These are phyloP conservation scores for Colletotrichum sp. DNA, from an alignment of 2,329 filamentous ascomycete genomes.

Conservation along the genomic window DNA sequence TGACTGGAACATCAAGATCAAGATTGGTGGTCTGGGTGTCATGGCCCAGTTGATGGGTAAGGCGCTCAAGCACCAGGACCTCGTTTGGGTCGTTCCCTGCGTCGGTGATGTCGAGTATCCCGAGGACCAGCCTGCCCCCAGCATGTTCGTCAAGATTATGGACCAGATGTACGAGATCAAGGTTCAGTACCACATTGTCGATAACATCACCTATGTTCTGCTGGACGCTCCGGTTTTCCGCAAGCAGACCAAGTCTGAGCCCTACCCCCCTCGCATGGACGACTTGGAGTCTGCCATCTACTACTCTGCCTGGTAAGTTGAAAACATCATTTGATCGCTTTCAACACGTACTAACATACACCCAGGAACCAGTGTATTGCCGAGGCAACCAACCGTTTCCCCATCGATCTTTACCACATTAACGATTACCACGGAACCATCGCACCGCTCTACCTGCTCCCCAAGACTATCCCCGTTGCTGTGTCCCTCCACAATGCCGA, in stretches of 20 bases:
- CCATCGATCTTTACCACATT: constrained; percentile 67
- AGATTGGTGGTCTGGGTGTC: constrained; percentile 73
- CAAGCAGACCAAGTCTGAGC: constrained; percentile 65
- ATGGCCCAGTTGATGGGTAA: constrained; percentile 75
- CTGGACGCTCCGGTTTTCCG: constrained; percentile 72
- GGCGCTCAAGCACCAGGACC: constrained; percentile 66
- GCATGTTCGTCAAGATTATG: constrained; percentile 67
- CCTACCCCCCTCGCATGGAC: constrained; percentile 73
- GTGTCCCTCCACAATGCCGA: constrained; percentile 73
- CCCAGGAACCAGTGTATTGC: constrained; percentile 67
- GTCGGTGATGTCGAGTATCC: constrained; percentile 71
- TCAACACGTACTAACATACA: not conserved
- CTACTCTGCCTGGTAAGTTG: constrained; percentile 65
- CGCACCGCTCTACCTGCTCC: constrained; percentile 71
- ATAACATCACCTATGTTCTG: constrained; percentile 72
- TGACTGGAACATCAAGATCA: constrained; percentile 74
- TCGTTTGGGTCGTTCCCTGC: constrained; percentile 68
- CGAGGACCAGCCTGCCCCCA: constrained; percentile 59
- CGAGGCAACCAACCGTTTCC: constrained; percentile 65
- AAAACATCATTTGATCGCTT: accelerated
- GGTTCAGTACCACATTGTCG: constrained; percentile 66
- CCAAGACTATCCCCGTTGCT: constrained; percentile 64
- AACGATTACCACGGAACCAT: constrained; percentile 70
- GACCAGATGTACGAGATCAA: constrained; percentile 65
- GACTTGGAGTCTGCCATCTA: constrained; percentile 72